Evolutionary conservation across 768 basidiomycete species (phyloP).

Genomic region (Mycena alexandri): DNA sequence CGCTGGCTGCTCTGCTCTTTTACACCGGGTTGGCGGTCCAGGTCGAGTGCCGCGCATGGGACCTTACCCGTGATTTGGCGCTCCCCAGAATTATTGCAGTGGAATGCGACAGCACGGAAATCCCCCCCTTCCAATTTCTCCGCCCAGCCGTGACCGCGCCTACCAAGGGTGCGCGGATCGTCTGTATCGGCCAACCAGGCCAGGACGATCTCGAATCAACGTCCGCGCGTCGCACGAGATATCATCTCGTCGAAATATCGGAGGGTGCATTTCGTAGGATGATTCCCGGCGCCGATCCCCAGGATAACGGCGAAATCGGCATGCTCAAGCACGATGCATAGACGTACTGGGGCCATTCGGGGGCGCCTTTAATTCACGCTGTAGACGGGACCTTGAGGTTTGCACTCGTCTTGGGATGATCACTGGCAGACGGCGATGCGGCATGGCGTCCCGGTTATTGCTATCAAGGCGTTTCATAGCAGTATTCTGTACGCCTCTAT

Average conservation of each 20-base stretch:
- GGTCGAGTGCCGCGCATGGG: slow-evolving; percentile 22
- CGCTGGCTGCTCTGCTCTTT: slow-evolving; percentile 21
- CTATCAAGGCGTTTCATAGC: slow-evolving; percentile 7
- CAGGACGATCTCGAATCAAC: slow-evolving; percentile 22
- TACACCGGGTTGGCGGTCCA: slow-evolving; percentile 12
- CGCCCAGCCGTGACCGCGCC: not conserved
- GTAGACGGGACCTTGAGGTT: slow-evolving; percentile 11
- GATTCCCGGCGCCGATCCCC: slow-evolving; percentile 12
- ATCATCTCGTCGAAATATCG: slow-evolving; percentile 1
- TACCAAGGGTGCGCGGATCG: not conserved
- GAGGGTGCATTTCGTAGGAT: slow-evolving; percentile 7
- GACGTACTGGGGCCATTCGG: slow-evolving; percentile 26
- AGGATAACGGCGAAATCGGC: slow-evolving; percentile 22
- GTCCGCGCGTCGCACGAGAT: slow-evolving; percentile 16
- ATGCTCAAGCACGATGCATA: slow-evolving; percentile 22
- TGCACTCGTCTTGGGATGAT: slow-evolving; percentile 28
- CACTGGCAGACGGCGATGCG: slow-evolving; percentile 21
- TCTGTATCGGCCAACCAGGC: slow-evolving; percentile 26
- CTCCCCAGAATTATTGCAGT: slow-evolving; percentile 7
- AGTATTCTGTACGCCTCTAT: too few relatives aligned
- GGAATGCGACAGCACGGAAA: not conserved
- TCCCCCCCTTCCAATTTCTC: not conserved
- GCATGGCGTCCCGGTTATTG: slow-evolving; percentile 9
- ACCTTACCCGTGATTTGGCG: slow-evolving; percentile 18
- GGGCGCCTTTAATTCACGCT: slow-evolving; percentile 6